Base-by-base conservation (phyloP, 768 basidiomycete genomes). In the Mycena sanguinolenta region DNA sequence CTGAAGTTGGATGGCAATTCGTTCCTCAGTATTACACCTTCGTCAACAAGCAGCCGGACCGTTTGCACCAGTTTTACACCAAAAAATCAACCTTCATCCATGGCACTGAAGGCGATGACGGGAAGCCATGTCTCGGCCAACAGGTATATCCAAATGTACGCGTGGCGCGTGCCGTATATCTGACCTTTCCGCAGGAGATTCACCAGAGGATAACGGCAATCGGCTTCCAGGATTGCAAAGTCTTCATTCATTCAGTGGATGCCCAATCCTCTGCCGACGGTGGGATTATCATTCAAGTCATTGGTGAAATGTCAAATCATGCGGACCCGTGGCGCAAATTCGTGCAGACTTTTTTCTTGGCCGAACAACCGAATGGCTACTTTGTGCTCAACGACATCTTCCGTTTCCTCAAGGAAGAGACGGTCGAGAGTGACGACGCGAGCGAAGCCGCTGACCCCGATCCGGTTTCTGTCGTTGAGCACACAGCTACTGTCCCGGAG, bases 341-440 rank as follows among this genome's bases (percentile, higher is more conserved):
- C 77, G 97, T 96, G 14, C 98, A 99, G 84, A 98, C 97, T 9
- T 99, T 99, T 85, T 99, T 99, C 93, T 92, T 99, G 63, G 98
- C 98, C 44, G 96, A 98, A 82, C 98, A 99, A 83, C 95, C 96
- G 17, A 98, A 97, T 75, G 98, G 98, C 50, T 99, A 99, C 86
- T 99, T 97, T 79, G 98, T 99, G 73, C 91, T 99, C 83, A 99
- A 99, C 83, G 98, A 99, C 84, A 98, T 99, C 85, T 99, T 99
- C 91, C 94, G 98, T 69, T 99, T 98, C 88, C 86, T 99, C 73
- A 98, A 98, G 85, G 98, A 98, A 84, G 96, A 98, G 78, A 84
- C 89, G 10, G 91, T 94, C 63, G 95, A 95, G 73, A 86, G 86
- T 32, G 95, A 95, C 65, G 94, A 93, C 54, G 87, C 79, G 78